Evolutionary conservation across 225 moss, liverwort and hornwort species (phyloP).

Genomic region (Straminergon stramineum): DNA sequence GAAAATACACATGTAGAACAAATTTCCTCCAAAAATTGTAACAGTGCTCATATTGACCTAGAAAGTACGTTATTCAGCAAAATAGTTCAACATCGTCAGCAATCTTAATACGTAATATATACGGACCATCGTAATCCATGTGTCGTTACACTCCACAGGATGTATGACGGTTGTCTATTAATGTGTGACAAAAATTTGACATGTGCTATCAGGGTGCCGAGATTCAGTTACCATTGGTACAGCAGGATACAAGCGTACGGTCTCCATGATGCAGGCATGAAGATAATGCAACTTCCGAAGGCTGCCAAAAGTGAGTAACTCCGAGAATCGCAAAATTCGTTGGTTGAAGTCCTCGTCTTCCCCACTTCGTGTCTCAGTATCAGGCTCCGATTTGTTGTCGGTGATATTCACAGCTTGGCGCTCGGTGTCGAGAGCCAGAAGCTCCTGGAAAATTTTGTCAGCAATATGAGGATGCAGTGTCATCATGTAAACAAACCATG

Average conservation of each 20-base stretch:
- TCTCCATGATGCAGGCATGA: conserved; percentile 43
- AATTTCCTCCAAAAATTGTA: no score
- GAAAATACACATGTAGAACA: no score
- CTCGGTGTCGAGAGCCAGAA: conserved; percentile 22
- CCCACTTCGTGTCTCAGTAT: neutral
- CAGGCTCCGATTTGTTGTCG: neutral
- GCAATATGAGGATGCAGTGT: conserved; percentile 8
- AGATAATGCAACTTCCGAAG: conserved; percentile 34
- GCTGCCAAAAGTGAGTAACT: conserved; percentile 23
- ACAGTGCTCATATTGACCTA: no score
- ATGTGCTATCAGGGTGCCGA: neutral
- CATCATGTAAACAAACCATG: conserved; percentile 47
- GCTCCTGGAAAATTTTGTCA: conserved; percentile 24
- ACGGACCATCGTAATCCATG: no score
- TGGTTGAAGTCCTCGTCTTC: neutral
- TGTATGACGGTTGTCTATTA: neutral
- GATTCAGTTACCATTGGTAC: conserved; percentile 35
- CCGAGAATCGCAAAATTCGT: conserved; percentile 15
- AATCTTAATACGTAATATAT: no score
- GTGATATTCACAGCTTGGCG: neutral
- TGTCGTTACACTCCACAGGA: no score
- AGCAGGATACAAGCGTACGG: conserved; percentile 51
- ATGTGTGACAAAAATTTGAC: neutral
- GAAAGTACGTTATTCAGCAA: no score
- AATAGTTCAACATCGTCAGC: neutral